Base-by-base conservation (phyloP, 768 basidiomycete genomes). In the Leccinum pellstonianum region DNA sequence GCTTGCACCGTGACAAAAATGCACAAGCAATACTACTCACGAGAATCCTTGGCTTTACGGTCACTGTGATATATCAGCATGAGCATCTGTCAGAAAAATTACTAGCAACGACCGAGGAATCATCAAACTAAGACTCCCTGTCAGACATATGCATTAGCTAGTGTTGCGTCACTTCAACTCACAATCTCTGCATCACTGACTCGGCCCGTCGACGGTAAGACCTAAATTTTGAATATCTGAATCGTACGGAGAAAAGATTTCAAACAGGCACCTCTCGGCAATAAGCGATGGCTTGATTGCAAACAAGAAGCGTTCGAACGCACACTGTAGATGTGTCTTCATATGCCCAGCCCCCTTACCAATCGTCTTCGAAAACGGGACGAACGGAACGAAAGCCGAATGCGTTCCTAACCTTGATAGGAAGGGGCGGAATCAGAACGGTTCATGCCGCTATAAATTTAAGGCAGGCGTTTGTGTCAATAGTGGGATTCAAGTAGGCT, bases 1-100 rank as follows among this genome's bases (percentile, higher is more conserved):
- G n/a, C 23, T 41, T 56, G 57, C 11, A 59, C 65, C 29, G 29
- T 29, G 29, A 29, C 29, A 5, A 66, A 66, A 62, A 68, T 5
- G 57, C 12, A 4, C 14, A 7, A n/a, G 5, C 0, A 1, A 25
- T 54, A 64, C 65, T 54, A 64, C 65, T 58, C 65, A 67, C 64
- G 64, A 35, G 56, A 57, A 60, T 35, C 25, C 46, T 25, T 61
- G 65, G 29, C 12, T 23, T 47, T 62, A 27, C 25, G 25, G 33
- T 52, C 38, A 17, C 31, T 33, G 10, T 9, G 37, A 35, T 3
- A 15, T 49, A 29, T 25, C 27, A n/a, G 15, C 50, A 29, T 31
- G 27, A 29, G 19, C 35, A 35, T 25, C n/a, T 12, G 33, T 41
- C 57, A 33, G 57, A 55, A 17, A 38, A 58, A 57, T 21, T 12